phyloP scores from a whole-genome alignment of 2,329 filamentous ascomycete species.

The Paraconiothyrium brasiliense region DNA sequence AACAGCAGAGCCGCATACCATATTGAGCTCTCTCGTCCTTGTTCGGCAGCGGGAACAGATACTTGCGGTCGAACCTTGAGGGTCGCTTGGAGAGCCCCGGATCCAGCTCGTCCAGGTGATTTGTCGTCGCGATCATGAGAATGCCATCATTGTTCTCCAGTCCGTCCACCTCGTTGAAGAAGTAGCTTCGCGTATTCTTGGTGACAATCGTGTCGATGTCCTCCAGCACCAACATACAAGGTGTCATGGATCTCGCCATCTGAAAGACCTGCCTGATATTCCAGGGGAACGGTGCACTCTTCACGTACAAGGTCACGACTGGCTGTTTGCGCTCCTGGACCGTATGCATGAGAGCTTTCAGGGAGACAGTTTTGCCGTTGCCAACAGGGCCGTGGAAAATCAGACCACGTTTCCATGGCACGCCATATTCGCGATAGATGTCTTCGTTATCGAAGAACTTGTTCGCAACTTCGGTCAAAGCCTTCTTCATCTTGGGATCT shows the following conservation, averaged over 20 bases:
- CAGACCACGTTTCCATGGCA: slow-evolving; percentile 60
- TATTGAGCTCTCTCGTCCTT: slow-evolving; percentile 66
- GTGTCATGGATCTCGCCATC: slow-evolving; percentile 49
- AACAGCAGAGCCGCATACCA: slow-evolving; percentile 50
- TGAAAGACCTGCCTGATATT: slow-evolving; percentile 46
- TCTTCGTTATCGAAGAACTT: slow-evolving; percentile 52
- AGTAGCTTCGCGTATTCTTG: slow-evolving; percentile 48
- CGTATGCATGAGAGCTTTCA: slow-evolving; percentile 57
- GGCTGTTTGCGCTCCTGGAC: slow-evolving; percentile 49
- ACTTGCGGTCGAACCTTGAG: slow-evolving; percentile 73
- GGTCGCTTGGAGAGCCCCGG: slow-evolving; percentile 67
- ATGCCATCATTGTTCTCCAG: slow-evolving; percentile 54
- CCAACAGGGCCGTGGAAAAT: slow-evolving; percentile 50
- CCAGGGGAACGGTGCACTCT: slow-evolving; percentile 35
- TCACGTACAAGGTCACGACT: slow-evolving; percentile 39
- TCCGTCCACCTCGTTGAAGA: slow-evolving; percentile 56
- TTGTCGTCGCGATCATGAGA: slow-evolving; percentile 54
- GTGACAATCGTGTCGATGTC: slow-evolving; percentile 54
- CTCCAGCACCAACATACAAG: slow-evolving; percentile 54
- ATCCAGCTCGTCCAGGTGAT: slow-evolving; percentile 51
- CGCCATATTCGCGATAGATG: slow-evolving; percentile 55
- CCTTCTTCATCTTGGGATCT: slow-evolving; percentile 55
- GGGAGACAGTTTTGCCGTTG: slow-evolving; percentile 57
- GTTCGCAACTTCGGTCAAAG: slow-evolving; percentile 49
- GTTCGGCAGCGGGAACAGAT: slow-evolving; percentile 68